phyloP scores from a whole-genome alignment of 148 eudicot species.

The Camellia granthamiana region DNA sequence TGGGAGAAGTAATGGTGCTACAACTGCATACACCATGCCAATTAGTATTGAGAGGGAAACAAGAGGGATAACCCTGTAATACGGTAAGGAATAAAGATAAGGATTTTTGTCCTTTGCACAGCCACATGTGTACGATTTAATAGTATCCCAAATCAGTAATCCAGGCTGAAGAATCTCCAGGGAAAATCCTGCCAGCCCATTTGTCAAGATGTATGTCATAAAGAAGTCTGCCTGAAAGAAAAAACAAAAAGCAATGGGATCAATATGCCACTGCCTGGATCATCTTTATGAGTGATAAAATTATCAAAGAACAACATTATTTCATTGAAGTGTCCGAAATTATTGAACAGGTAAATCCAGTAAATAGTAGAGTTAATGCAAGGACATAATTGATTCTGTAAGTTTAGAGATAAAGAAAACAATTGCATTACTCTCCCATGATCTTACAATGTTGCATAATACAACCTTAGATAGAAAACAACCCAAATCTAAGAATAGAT shows the following conservation, averaged over 20 bases:
- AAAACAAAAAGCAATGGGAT: background rate
- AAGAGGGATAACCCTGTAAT: constrained; percentile 67
- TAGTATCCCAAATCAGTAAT: constrained; percentile 58
- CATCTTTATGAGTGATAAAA: background rate
- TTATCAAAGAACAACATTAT: background rate
- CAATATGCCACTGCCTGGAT: background rate
- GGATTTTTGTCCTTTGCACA: constrained; percentile 64
- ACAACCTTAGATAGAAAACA: too few relatives aligned
- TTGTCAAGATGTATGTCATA: constrained; percentile 85
- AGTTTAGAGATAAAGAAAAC: too few relatives aligned
- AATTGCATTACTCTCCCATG: too few relatives aligned
- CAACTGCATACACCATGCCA: constrained; percentile 82
- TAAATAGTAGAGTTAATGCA: background rate
- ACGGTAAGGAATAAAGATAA: constrained; percentile 72
- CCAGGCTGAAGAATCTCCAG: constrained; percentile 87
- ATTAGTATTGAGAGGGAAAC: constrained; percentile 64
- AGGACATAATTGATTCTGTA: background rate
- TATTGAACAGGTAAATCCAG: background rate
- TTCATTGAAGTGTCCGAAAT: constrained; percentile 4
- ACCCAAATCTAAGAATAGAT: too few relatives aligned
- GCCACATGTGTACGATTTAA: constrained; percentile 49
- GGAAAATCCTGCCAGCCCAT: constrained; percentile 86
- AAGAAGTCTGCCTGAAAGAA: constrained; percentile 84
- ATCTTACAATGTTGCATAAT: too few relatives aligned
- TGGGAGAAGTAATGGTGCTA: constrained; percentile 87